Conservation (phyloP, 2,329 filamentous ascomycete species). For the Onygenales sp. region DNA sequence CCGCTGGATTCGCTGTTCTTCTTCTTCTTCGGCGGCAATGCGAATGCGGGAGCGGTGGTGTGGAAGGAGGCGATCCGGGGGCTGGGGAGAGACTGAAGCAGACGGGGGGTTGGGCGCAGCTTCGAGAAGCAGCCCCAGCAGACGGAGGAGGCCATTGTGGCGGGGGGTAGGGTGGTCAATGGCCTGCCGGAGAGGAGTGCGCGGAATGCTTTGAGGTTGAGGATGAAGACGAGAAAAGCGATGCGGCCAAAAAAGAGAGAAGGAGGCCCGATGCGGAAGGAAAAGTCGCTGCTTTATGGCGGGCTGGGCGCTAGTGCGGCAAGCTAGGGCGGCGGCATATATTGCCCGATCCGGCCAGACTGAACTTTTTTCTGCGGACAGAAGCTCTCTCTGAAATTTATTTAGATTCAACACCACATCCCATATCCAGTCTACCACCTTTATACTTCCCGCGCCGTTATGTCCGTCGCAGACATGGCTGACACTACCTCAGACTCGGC, state of each 20-base stretch:
- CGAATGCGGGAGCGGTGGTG: conserved; percentile 31
- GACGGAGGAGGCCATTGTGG: conserved; percentile 46
- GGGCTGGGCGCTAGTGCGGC: neutral
- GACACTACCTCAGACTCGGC: conserved; percentile 12
- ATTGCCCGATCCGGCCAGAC: too few relatives aligned
- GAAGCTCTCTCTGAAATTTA: neutral
- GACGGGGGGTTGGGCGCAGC: conserved; percentile 31
- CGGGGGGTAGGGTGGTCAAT: neutral
- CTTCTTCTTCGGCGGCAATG: conserved; percentile 39
- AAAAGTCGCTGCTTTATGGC: neutral
- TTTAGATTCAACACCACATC: neutral
- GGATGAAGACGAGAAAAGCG: neutral
- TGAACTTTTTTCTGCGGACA: too few relatives aligned
- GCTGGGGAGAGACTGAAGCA: conserved; percentile 30
- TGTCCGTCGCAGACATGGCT: conserved; percentile 21
- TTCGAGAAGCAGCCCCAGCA: conserved; percentile 51
- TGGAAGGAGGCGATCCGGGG: conserved; percentile 40
- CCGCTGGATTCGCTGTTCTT: conserved; percentile 23
- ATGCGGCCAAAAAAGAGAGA: neutral
- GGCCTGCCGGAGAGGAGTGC: neutral
- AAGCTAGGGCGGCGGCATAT: neutral
- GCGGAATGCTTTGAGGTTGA: neutral
- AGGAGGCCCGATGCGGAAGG: neutral
- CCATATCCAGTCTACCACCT: neutral
- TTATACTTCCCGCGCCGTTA: conserved; percentile 9